Percentiles rank a stretch among this genome's conserved stretches.
Evolutionary conservation across 2,329 filamentous ascomycete species (phyloP).

Genomic region (Beauveria varroae): DNA sequence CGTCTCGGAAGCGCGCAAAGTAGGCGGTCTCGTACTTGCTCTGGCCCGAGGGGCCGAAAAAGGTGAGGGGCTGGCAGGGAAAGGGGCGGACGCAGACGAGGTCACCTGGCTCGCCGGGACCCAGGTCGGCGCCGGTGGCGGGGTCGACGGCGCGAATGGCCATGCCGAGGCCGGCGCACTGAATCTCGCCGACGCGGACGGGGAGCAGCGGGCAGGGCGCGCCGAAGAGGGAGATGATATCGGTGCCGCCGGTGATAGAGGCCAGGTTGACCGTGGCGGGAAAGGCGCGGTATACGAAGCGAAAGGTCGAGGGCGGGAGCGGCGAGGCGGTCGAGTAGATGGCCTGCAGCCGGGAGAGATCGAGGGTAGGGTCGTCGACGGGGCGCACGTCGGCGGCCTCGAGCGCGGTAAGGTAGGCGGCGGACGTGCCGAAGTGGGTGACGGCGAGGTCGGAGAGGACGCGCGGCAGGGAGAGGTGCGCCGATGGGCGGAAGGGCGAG

Average conservation of each 20-base stretch:
- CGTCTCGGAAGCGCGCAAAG: slow-evolving; percentile 68
- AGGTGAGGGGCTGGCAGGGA: slow-evolving; percentile 82
- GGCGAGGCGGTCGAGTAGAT: slow-evolving; percentile 95
- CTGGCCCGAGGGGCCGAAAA: slow-evolving; percentile 62
- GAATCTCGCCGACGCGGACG: slow-evolving; percentile 66
- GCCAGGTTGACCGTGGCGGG: slow-evolving; percentile 74
- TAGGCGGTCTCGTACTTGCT: slow-evolving; percentile 78
- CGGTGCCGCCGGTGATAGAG: slow-evolving; percentile 91
- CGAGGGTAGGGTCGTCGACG: slow-evolving; percentile 40
- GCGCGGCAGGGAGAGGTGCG: slow-evolving; percentile 72
- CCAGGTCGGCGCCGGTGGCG: slow-evolving; percentile 45
- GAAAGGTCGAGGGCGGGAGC: slow-evolving; percentile 85
- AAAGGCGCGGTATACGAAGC: slow-evolving; percentile 80
- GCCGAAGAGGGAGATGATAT: slow-evolving; percentile 93
- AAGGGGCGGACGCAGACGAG: slow-evolving; percentile 82
- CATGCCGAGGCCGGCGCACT: slow-evolving; percentile 73
- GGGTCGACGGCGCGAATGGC: slow-evolving; percentile 57
- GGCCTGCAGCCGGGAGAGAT: slow-evolving; percentile 62
- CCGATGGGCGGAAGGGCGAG: slow-evolving; percentile 75
- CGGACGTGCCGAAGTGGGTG: slow-evolving; percentile 91
- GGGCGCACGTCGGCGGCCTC: slow-evolving; percentile 68
- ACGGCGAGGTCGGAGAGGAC: slow-evolving; percentile 75
- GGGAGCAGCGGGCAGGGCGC: slow-evolving; percentile 71
- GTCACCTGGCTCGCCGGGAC: slow-evolving; percentile 68
- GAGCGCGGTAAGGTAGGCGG: slow-evolving; percentile 84